These are phyloP conservation scores for Mycena maculata DNA, from an alignment of 768 basidiomycete genomes.

Conservation along the genomic window DNA sequence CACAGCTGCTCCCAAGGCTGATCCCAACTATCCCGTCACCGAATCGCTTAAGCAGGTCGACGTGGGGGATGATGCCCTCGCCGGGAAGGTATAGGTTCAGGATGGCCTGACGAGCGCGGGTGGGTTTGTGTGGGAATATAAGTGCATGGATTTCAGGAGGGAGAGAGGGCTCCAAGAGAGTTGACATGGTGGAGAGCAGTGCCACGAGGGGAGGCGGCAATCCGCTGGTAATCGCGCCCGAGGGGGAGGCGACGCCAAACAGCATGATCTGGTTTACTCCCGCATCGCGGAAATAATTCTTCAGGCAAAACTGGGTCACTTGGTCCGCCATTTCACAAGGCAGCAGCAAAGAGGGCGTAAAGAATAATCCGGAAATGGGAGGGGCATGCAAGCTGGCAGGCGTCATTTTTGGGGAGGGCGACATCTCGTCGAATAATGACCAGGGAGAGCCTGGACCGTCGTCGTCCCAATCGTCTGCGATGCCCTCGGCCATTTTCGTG, in stretches of 20 bases:
- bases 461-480: neutral
- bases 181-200: conserved; percentile 64
- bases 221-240: conserved; percentile 46
- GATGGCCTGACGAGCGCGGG: conserved; percentile 82
- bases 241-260: conserved; percentile 59
- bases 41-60: conserved; percentile 87
- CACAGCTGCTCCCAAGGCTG: conserved; percentile 82
- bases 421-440: conserved; percentile 21
- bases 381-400: conserved; percentile 56
- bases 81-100: conserved; percentile 91
- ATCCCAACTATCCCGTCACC: conserved; percentile 92
- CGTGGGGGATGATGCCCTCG: conserved; percentile 88
- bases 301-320: conserved; percentile 63
- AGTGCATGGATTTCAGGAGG: conserved; percentile 62
- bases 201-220: conserved; percentile 67
- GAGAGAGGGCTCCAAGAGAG: conserved; percentile 61
- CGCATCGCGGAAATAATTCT: conserved; percentile 63
- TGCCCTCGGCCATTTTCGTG: conserved; percentile 5
- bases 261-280: conserved; percentile 88
- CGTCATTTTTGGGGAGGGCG: neutral
- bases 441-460: conserved; percentile 6
- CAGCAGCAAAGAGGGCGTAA: conserved; percentile 63
- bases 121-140: conserved; percentile 66
- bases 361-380: conserved; percentile 74
- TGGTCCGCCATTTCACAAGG: conserved; percentile 63